Percentiles rank a stretch among this genome's conserved stretches.
Conservation (phyloP, 306 rosid species). For the Datisca glomerata region DNA sequence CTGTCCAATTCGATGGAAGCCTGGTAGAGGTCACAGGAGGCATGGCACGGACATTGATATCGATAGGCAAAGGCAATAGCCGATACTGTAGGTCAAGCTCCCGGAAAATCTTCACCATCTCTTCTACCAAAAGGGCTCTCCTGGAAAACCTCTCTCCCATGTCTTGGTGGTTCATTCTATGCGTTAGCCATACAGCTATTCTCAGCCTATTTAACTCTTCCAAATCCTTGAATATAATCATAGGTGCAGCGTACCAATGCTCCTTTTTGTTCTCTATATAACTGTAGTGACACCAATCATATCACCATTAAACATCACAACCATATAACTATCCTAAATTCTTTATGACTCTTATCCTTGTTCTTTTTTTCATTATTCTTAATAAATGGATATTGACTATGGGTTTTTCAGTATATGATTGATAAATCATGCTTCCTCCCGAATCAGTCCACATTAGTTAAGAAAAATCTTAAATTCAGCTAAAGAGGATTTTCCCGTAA, state of each 20-base stretch:
- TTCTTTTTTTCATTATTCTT: too few species aligned
- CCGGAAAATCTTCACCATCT: not conserved
- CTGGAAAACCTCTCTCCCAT: not conserved
- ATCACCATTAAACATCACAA: too few species aligned
- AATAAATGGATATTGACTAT: too few species aligned
- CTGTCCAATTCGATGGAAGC: slow-evolving; percentile 40
- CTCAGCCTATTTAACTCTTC: not conserved
- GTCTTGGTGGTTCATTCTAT: not conserved
- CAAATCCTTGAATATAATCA: not conserved
- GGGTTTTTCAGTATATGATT: too few species aligned
- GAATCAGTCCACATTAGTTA: too few species aligned
- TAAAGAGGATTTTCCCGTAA: not conserved
- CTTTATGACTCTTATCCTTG: too few species aligned
- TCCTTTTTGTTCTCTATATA: not conserved
- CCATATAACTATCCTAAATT: too few species aligned
- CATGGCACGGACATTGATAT: slow-evolving; percentile 46
- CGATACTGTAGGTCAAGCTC: not conserved
- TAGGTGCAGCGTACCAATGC: not conserved
- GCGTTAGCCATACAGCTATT: not conserved
- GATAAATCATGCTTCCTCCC: too few species aligned
- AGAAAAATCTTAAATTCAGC: not conserved
- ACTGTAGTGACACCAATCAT: not conserved
- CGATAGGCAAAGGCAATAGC: slow-evolving; percentile 27
- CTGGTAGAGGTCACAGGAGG: slow-evolving; percentile 44
- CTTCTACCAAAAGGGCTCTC: not conserved